These are phyloP conservation scores for Goffeauzyma gilvescens DNA, from an alignment of 768 basidiomycete genomes.

Conservation along the genomic window DNA sequence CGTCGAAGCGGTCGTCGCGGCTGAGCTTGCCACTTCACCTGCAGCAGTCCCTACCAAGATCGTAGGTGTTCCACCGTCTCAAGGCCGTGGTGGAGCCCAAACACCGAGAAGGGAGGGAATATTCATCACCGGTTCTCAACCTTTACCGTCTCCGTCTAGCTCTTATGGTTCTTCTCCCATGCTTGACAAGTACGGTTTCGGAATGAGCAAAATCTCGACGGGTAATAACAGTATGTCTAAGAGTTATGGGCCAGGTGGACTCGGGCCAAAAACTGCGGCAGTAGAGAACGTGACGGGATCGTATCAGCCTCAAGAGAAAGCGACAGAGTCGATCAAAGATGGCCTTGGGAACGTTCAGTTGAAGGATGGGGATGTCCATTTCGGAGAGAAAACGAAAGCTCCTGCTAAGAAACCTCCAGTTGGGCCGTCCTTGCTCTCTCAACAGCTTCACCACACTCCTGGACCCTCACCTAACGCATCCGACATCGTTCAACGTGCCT, in stretches of 20 bases:
- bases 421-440: slow-evolving; percentile 56
- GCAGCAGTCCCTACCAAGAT: slow-evolving; percentile 53
- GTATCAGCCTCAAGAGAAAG: neutral
- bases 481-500: too few species aligned
- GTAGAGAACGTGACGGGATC: neutral
- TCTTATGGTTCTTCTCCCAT: slow-evolving; percentile 55
- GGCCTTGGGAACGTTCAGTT: slow-evolving; percentile 35
- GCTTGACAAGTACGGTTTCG: slow-evolving; percentile 74
- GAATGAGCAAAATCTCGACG: slow-evolving; percentile 67
- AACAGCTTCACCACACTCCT: slow-evolving; percentile 40
- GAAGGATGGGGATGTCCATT: slow-evolving; percentile 20
- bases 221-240: slow-evolving; percentile 8
- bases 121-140: slow-evolving; percentile 82
- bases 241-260: slow-evolving; percentile 1
- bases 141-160: slow-evolving; percentile 53
- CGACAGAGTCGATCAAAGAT: slow-evolving; percentile 40
- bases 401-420: slow-evolving; percentile 13
- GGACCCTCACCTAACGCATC: too few species aligned
- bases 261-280: neutral
- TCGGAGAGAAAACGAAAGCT: slow-evolving; percentile 27
- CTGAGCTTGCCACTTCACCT: slow-evolving; percentile 48
- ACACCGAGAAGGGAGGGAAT: slow-evolving; percentile 66
- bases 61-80: slow-evolving; percentile 71
- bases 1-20: slow-evolving; percentile 75
- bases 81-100: slow-evolving; percentile 87